Conservation (phyloP, 1,284 basidiomycete species). For the Ceratobasidium sp. region DNA sequence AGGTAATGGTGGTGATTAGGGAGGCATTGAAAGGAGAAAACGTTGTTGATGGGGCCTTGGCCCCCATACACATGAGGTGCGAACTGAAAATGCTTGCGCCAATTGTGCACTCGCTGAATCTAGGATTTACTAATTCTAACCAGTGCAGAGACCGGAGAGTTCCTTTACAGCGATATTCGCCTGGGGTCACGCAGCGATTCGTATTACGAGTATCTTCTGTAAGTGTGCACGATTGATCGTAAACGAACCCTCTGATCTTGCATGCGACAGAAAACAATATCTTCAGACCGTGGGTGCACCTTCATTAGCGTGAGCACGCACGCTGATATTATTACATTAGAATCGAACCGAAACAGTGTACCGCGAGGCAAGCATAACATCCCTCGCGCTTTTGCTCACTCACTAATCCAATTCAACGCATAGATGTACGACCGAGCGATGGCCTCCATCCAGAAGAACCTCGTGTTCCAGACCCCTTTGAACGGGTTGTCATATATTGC, state of each 20-base stretch:
- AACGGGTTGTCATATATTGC: conserved; percentile 77
- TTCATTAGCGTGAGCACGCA: not conserved
- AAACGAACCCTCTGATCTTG: conserved; percentile 1
- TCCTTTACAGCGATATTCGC: conserved; percentile 78
- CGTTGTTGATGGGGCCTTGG: conserved; percentile 35
- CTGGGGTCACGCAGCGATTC: conserved; percentile 93
- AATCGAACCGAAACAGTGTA: conserved; percentile 81
- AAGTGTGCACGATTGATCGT: conserved; percentile 49
- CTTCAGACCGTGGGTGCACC: conserved; percentile 66
- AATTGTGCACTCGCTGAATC: not conserved
- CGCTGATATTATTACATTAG: conserved; percentile 50
- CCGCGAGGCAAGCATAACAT: conserved; percentile 59
- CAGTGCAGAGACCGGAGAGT: conserved; percentile 72
- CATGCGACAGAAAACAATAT: conserved; percentile 69
- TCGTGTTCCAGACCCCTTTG: conserved; percentile 68
- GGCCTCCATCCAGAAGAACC: conserved; percentile 76
- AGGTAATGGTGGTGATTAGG: conserved; percentile 79
- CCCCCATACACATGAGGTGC: conserved; percentile 32
- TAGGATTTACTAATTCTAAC: not conserved
- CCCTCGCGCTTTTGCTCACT: no score
- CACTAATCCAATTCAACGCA: not conserved
- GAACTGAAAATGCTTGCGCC: not conserved
- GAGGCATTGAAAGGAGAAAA: conserved; percentile 45
- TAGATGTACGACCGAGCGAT: conserved; percentile 90
- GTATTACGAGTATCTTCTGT: conserved; percentile 92